Base-by-base conservation (phyloP, 495 filamentous ascomycete species). In the Aspergillus incahuasiensis region DNA sequence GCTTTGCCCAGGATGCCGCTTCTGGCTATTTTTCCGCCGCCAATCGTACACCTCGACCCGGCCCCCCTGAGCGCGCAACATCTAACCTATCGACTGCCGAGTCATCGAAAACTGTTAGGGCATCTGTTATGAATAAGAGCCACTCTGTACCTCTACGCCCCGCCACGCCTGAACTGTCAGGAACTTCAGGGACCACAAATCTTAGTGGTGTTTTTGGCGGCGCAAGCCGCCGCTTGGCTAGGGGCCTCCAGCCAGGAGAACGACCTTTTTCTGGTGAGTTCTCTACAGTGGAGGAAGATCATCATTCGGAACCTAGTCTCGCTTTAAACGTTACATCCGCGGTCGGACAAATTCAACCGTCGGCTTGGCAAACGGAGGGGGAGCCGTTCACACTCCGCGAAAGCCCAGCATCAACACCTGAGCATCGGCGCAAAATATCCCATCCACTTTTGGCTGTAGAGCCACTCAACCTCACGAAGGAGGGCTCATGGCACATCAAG, bases 271-370 rank as follows among this genome's bases (percentile, higher is more conserved):
- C 84, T 1, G 78, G 81, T 13, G 85, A 89, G 50, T 65, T 81
- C 19, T 75, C 73, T 1, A 63, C 82, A 22, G 72, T 83, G 43
- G 79, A 77, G 15, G 77, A 69, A 45, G 82, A 89, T 54, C 83
- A 81, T 58, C 84, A 82, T 60, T 81, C 83, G 19, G 86, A 83
- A 55, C 79, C 88, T 13, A 83, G 76, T 59, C 72, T 87, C 18
- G 80, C 82, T 19, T 59, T 87, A 41, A 88, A 79, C 56, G 82
- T 76, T 25, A 78, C 83, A 5, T 71, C 84, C 40, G 85, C 85
- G 1, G 75, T 81, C n/a, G 86, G 86, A 6, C 82, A 79, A 52
- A 68, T 88, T 42, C 79, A 85, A 32, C 69, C 72, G 22, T 71
- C 82, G 7, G 72, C 62, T 34, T 63, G 77, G 32, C 74, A 76